phyloP scores from a whole-genome alignment of 306 rosid genomes.

The Glycine latifolia region DNA sequence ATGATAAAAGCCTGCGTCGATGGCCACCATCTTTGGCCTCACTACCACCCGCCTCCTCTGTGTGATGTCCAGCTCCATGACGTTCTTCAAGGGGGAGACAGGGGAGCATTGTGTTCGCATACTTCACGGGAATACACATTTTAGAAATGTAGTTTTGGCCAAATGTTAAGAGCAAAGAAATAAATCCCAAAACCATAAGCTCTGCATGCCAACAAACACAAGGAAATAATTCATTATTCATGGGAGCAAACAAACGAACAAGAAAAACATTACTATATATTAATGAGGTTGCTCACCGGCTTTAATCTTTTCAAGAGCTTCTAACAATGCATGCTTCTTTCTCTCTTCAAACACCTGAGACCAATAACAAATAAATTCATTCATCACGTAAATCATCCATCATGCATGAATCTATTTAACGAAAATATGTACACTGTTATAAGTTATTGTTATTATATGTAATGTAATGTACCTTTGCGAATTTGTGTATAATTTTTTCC shows the following conservation, averaged over 20 bases:
- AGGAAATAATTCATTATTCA: too few species aligned
- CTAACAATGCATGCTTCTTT: conserved; percentile 73
- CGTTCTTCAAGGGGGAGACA: conserved; percentile 48
- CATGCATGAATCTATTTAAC: too few species aligned
- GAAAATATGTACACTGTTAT: not conserved
- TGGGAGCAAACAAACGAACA: too few species aligned
- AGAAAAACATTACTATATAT: too few species aligned
- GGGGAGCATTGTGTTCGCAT: conserved; percentile 75
- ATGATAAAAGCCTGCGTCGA: conserved; percentile 73
- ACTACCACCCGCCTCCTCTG: not conserved
- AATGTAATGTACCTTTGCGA: conserved; percentile 59
- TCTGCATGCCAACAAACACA: conserved; percentile 59
- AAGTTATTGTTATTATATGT: not conserved
- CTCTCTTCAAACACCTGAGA: conserved; percentile 67
- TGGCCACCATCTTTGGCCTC: conserved; percentile 3
- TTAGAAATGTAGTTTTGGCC: conserved; percentile 75
- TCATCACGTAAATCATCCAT: not conserved
- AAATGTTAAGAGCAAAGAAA: conserved; percentile 85
- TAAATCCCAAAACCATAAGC: conserved; percentile 96
- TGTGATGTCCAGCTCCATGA: not conserved
- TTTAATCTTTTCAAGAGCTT: conserved; percentile 94
- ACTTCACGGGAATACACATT: conserved; percentile 60
- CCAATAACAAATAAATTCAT: not conserved
- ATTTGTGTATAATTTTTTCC: conserved; percentile 69
- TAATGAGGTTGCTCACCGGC: conserved; percentile 56